Base-by-base conservation (phyloP, 176 grass and related monocot genomes). In the Triticum urartu region DNA sequence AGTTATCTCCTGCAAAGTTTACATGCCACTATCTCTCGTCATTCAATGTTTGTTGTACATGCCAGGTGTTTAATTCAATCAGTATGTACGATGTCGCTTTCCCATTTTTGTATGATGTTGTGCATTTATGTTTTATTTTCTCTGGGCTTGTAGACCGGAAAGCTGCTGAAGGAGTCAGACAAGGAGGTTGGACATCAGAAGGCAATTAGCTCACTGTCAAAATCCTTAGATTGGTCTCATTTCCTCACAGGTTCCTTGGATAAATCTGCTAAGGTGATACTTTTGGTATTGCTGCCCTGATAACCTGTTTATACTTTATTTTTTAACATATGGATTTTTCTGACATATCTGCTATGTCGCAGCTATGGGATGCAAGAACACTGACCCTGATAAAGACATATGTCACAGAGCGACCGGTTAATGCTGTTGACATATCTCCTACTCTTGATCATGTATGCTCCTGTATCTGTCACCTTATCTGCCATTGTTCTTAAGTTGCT, bases 351-450 rank as follows among this genome's bases (percentile, higher is more conserved):
- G 40, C 39, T 73, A 15, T 60, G 15, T 87, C n/a, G 11, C 33
- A 99, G 94, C 82, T 99, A 5, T 99, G 92, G 92, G 97, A 99
- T 82, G 10, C 88, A 83, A 96, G 94, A 47, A 92, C 90, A 5
- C 43, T 96, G 74, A 92, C 90, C 68, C 80, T 91, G 52, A 89
- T 99, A 73, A 96, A 96, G 92, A 96, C 94, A 0, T 94, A 94
- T 70, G 82, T 87, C 69, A 96, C 81, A 0, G 97, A 99, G 78
- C 87, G 85, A n/a, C 97, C 97, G 1, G 97, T 99, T 54, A 96
- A 99, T 89, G 92, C 97, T 80, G 91, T 90, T 21, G 94, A 95
- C 64, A 91, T 99, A 78, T 99, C 94, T 90, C 97, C 97, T 32
- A 88, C 92, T 62, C 92, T 96, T 69, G 85, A 99, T 75, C 91